A percentile compares a stretch with the other conserved stretches of the same genome.
Conservation (phyloP, 306 rosid species). For the Trifolium fragiferum region DNA sequence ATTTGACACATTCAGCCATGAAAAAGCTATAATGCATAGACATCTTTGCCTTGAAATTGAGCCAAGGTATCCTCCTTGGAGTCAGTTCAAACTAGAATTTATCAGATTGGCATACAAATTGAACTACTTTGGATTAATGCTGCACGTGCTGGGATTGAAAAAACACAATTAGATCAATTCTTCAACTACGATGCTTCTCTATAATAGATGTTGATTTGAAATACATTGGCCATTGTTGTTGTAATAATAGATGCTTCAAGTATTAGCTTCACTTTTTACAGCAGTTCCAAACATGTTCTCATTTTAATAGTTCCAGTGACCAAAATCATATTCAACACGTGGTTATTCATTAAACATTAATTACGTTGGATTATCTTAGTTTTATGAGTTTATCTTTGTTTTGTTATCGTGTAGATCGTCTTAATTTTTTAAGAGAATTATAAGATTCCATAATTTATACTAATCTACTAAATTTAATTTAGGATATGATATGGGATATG, state of each 20-base stretch:
- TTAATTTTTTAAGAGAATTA: background rate
- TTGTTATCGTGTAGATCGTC: background rate
- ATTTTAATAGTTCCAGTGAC: background rate
- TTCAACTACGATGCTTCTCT: background rate
- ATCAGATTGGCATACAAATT: constrained; percentile 68
- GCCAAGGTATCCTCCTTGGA: constrained; percentile 94
- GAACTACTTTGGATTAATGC: constrained; percentile 59
- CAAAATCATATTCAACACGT: background rate
- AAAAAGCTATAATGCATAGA: constrained; percentile 75
- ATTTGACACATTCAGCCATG: constrained; percentile 89
- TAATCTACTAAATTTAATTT: background rate
- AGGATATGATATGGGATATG: background rate
- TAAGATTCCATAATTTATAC: background rate
- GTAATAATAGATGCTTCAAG: background rate
- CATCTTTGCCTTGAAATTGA: constrained; percentile 66
- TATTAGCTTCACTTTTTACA: background rate
- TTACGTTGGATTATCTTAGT: background rate
- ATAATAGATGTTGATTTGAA: constrained; percentile 5
- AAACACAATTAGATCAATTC: constrained; percentile 35
- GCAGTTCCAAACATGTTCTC: background rate
- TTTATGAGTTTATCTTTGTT: background rate
- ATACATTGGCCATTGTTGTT: background rate
- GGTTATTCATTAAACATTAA: background rate
- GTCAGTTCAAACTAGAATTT: constrained; percentile 66
- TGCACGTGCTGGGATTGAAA: constrained; percentile 65